Evolutionary conservation across 1,284 basidiomycete genomes (phyloP).

Genomic region (Ustilago sp.): DNA sequence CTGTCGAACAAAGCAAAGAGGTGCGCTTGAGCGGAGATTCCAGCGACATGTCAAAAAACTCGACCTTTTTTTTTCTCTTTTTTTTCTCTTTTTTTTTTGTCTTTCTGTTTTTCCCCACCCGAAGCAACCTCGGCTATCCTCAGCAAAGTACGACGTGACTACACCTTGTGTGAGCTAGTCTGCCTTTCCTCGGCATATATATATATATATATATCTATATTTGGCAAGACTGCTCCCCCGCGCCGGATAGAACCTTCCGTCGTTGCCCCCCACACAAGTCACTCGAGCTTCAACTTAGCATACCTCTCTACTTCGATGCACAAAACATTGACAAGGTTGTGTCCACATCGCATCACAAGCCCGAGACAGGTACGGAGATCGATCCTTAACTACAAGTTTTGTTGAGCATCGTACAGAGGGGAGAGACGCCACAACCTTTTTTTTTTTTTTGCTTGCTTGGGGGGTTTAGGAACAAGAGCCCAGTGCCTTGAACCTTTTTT

Average conservation of each 20-base stretch:
- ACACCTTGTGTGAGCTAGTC: background rate
- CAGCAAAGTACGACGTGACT: background rate
- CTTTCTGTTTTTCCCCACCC: slow-evolving; percentile 9
- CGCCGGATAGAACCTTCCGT: background rate
- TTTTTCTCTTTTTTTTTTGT: background rate
- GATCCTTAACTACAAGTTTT: too few species aligned
- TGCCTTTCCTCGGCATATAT: background rate
- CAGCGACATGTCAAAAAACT: slow-evolving; percentile 6
- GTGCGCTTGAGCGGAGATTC: slow-evolving; percentile 4
- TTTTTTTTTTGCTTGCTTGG: too few species aligned
- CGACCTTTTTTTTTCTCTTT: slow-evolving; percentile 15
- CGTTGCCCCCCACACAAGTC: too few species aligned
- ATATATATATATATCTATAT: background rate
- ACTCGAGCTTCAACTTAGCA: too few species aligned
- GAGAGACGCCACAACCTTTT: too few species aligned
- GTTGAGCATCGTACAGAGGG: too few species aligned
- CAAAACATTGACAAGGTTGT: too few species aligned
- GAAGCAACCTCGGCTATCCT: background rate
- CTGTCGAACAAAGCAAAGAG: background rate
- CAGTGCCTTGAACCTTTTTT: too few species aligned
- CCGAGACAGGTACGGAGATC: too few species aligned
- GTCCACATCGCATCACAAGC: too few species aligned
- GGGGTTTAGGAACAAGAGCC: too few species aligned
- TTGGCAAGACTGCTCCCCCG: background rate
- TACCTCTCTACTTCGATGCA: too few species aligned